Percentiles rank a stretch among this genome's conserved stretches.
Evolutionary conservation across 1,139 yeast species (phyloP).

Genomic region (Suhomyces panamericanus): DNA sequence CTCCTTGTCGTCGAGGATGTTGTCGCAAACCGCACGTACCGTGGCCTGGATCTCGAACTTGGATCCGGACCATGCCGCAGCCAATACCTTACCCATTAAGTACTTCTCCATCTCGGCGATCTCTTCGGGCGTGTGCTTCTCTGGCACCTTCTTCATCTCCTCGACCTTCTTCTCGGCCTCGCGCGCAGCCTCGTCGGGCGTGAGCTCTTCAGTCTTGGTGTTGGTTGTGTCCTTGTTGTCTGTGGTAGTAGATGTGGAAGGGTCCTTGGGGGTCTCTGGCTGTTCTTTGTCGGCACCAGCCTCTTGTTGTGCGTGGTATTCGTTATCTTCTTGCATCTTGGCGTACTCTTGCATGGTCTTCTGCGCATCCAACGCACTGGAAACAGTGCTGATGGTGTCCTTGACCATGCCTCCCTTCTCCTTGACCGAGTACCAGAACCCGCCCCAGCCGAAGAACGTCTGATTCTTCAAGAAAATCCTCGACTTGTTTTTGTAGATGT

Average conservation of each 20-base stretch:
- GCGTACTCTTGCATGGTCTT: slow-evolving; percentile 81
- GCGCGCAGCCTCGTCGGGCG: slow-evolving; percentile 13
- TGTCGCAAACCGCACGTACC: slow-evolving; percentile 81
- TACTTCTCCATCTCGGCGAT: slow-evolving; percentile 83
- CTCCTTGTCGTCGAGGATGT: slow-evolving; percentile 62
- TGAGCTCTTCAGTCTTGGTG: slow-evolving; percentile 5
- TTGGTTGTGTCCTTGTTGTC: background rate
- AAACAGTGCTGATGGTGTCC: slow-evolving; percentile 83
- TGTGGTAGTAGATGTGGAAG: background rate
- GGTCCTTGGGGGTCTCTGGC: background rate
- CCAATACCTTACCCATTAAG: slow-evolving; percentile 84
- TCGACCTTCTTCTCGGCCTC: slow-evolving; percentile 14
- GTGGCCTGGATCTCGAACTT: slow-evolving; percentile 89
- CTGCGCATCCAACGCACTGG: slow-evolving; percentile 89
- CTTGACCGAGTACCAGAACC: slow-evolving; percentile 78
- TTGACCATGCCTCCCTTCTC: slow-evolving; percentile 85
- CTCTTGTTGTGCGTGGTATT: slow-evolving; percentile 45
- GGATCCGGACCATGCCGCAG: slow-evolving; percentile 97
- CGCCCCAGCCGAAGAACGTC: slow-evolving; percentile 73
- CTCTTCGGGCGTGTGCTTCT: slow-evolving; percentile 73
- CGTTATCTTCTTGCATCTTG: slow-evolving; percentile 64
- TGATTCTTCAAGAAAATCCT: slow-evolving; percentile 59
- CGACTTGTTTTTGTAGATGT: slow-evolving; percentile 70
- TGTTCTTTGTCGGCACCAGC: slow-evolving; percentile 46
- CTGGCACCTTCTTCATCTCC: slow-evolving; percentile 28